A percentile compares a stretch with the other conserved stretches of the same genome.
These are phyloP conservation scores for Cytospora schulzeri DNA, from an alignment of 2,329 filamentous ascomycete genomes.

Conservation along the genomic window DNA sequence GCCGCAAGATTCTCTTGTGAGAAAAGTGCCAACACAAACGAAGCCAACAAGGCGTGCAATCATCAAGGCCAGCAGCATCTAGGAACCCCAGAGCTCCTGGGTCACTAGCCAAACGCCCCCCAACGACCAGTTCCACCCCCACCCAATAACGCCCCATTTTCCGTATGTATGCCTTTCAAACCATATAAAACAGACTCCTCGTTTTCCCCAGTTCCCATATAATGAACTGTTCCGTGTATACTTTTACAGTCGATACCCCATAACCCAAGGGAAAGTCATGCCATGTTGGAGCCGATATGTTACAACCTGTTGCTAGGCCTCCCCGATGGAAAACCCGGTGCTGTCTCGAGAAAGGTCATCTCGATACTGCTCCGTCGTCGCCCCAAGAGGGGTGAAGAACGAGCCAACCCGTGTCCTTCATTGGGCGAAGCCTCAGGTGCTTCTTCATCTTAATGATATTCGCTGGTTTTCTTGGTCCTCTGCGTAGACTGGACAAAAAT, in stretches of 20 bases:
- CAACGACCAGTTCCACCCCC: conserved; percentile 1
- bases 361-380: background rate
- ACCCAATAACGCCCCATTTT: conserved; percentile 23
- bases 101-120: conserved; percentile 22
- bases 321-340: background rate
- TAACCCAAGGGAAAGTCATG: conserved; percentile 12
- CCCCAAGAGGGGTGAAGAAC: background rate
- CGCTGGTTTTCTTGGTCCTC: background rate
- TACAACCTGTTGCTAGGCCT: conserved; percentile 12
- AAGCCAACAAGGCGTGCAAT: conserved; percentile 10
- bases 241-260: conserved; percentile 25
- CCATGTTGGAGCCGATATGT: conserved; percentile 9
- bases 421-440: background rate
- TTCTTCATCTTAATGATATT: background rate
- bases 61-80: conserved; percentile 2
- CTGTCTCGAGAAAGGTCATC: background rate
- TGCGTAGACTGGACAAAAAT: background rate
- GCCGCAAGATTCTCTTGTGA: conserved; percentile 10
- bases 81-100: conserved; percentile 8
- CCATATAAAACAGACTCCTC: conserved; percentile 20
- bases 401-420: background rate
- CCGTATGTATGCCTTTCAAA: conserved; percentile 26
- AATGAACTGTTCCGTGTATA: conserved; percentile 27
- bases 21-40: background rate
- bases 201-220: conserved; percentile 21